Percentiles rank a stretch among this genome's conserved stretches.
Conservation (phyloP, 2,329 filamentous ascomycete genomes). For the Sarocladiaceae sp. region DNA sequence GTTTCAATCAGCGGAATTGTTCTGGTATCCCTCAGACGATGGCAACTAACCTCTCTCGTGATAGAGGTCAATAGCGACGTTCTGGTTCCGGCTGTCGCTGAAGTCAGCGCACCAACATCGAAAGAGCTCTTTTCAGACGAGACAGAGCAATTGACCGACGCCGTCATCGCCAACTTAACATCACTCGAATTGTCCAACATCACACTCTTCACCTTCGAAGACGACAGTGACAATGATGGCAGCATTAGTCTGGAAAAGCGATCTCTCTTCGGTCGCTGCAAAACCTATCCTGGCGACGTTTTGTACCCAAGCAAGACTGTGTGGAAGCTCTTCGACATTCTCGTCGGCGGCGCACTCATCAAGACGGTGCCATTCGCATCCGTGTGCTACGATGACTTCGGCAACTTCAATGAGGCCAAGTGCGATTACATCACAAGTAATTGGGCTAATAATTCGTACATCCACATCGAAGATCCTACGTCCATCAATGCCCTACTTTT, state of each 20-base stretch:
- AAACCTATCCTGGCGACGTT: constrained; percentile 27
- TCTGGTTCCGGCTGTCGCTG: constrained; percentile 18
- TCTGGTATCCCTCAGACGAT: no score
- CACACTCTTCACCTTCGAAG: constrained; percentile 27
- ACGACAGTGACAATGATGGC: constrained; percentile 12
- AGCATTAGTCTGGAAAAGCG: constrained; percentile 17
- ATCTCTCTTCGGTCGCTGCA: constrained; percentile 20
- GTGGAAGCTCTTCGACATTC: constrained; percentile 31
- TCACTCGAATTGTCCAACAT: constrained; percentile 21
- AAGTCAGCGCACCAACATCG: constrained; percentile 9
- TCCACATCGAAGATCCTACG: neutral
- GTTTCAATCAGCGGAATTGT: no score
- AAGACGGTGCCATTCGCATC: neutral
- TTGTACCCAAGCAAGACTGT: constrained; percentile 22
- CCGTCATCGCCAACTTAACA: constrained; percentile 24
- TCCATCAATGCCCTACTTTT: neutral
- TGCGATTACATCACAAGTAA: constrained; percentile 22
- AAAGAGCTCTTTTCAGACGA: constrained; percentile 14
- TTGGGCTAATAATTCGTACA: neutral
- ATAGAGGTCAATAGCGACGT: constrained; percentile 17
- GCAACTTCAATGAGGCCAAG: constrained; percentile 24
- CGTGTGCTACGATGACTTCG: constrained; percentile 27
- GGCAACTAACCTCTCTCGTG: neutral
- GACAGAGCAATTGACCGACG: constrained; percentile 26
- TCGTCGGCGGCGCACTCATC: constrained; percentile 13